Evolutionary conservation across 2,329 filamentous ascomycete genomes (phyloP), one percentile per base, ranked within the genome.

Genomic region (Colletotrichum lentis): DNA sequence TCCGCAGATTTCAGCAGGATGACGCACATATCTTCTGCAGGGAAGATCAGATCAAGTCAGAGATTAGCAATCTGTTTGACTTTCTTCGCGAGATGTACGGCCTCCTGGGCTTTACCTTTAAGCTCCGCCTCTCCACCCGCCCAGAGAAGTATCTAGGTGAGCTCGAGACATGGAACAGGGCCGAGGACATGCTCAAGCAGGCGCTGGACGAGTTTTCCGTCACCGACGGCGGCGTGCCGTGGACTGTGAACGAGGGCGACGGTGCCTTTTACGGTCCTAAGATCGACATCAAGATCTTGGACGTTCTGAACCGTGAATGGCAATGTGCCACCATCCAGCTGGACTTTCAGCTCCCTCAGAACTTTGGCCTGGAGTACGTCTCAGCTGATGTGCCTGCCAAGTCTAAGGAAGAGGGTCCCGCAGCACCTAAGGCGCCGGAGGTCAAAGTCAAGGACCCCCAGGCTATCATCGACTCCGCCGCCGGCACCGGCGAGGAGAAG

Each of bases 251-350:
- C 80, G 91, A 93, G 69, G 96, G 95, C 65, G 96, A 99, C 74
- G 96, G 96, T 76, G 96, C 96, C 61, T 99, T 98, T 82, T 99
- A 99, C 79, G 96, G 96, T 1, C 96, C 96, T 59, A 99, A 99
- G 87, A 97, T 98, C 74, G 96, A 99, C 75, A 96, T 99, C 76
- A 96, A 93, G 70, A 94, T 99, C 75, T 90, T 90, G 59, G 95
- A 97, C 80, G 93, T 93, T 53, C 84, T 97, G 72, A 89, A 89
- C 79, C 88, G 94, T 77, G 72, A 72, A 69, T 92, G 90, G 83
- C 92, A 97, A 80, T 96, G 93, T 76, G 93, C 95, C 73, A 98
- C 95, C 14, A 97, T 98, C 73, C 95, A 98, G 81, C 88, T 97
- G 62, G 93, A 97, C 78, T 97, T 96, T 83, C 86, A 92, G 22